Conservation (phyloP, 441 rosid genomes). For the Corymbia citriodora region DNA sequence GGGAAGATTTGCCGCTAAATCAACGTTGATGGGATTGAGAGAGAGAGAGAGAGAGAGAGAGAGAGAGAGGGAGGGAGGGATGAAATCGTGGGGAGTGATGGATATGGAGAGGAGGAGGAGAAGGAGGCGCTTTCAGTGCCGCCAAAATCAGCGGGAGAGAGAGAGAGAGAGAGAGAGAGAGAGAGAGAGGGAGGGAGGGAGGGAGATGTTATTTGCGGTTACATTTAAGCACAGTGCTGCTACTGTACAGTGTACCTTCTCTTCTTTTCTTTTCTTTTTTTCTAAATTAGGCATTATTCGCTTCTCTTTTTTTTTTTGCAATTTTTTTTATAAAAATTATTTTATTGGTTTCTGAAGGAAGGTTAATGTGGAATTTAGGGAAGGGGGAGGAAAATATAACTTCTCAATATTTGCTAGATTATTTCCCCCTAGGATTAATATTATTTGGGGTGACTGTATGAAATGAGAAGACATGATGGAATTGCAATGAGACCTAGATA, state of each 20-base stretch:
- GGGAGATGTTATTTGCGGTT: slow-evolving; percentile 48
- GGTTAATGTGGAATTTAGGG: neutral
- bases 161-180: slow-evolving; percentile 14
- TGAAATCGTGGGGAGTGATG: slow-evolving; percentile 1
- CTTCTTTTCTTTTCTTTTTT: neutral
- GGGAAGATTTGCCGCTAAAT: slow-evolving; percentile 24
- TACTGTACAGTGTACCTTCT: neutral
- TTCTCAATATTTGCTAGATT: neutral
- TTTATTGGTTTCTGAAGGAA: neutral
- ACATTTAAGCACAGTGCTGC: neutral
- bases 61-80: neutral
- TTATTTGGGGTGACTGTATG: neutral
- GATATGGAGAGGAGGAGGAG: slow-evolving; percentile 1
- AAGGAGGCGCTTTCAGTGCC: slow-evolving; percentile 65
- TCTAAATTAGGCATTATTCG: no score
- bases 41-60: neutral
- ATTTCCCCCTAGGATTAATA: neutral
- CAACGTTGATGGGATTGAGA: slow-evolving; percentile 19
- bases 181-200: slow-evolving; percentile 10
- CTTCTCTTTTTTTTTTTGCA: neutral
- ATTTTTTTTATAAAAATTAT: neutral
- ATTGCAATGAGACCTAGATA: neutral
- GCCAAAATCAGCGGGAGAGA: slow-evolving; percentile 77
- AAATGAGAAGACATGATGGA: neutral
- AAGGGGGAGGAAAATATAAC: neutral